Evolutionary conservation across 208 protist genomes (phyloP).

Genomic region (Novymonas esmeraldas): DNA sequence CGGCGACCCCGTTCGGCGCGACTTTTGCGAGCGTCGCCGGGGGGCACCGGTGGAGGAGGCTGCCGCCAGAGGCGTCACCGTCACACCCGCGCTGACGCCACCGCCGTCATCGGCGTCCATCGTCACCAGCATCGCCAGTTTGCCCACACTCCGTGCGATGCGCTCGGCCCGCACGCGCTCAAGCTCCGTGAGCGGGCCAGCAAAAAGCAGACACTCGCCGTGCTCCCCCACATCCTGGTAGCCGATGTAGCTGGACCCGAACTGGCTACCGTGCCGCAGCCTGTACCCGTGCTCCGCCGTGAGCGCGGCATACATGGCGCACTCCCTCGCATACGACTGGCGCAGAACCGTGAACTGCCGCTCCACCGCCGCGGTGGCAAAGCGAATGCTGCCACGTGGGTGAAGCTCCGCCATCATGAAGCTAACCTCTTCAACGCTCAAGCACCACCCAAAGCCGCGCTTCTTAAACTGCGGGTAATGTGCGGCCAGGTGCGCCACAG

Average conservation of each 20-base stretch:
- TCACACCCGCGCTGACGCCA: neutral
- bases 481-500: conserved; percentile 5
- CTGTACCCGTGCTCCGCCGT: conserved; percentile 39
- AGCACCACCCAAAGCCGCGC: conserved; percentile 40
- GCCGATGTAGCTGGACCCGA: conserved; percentile 71
- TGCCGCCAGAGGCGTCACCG: neutral
- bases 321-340: conserved; percentile 32
- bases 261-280: conserved; percentile 67
- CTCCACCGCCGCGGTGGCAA: conserved; percentile 20
- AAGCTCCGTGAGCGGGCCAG: conserved; percentile 46
- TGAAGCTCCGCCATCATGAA: conserved; percentile 21
- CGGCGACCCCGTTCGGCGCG: conserved; percentile 4
- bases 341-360: conserved; percentile 19
- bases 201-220: conserved; percentile 60
- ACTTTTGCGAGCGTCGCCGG: conserved; percentile 2
- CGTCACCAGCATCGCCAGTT: conserved; percentile 37
- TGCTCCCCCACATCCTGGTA: conserved; percentile 44
- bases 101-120: neutral
- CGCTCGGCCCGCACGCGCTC: conserved; percentile 42
- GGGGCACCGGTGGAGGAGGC: neutral
- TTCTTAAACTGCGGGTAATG: conserved; percentile 64
- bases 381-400: conserved; percentile 20
- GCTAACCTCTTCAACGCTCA: conserved; percentile 68
- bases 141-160: conserved; percentile 63
- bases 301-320: conserved; percentile 48